phyloP scores from a whole-genome alignment of 2,329 filamentous ascomycete species.

The Clarireedia monteithiana region DNA sequence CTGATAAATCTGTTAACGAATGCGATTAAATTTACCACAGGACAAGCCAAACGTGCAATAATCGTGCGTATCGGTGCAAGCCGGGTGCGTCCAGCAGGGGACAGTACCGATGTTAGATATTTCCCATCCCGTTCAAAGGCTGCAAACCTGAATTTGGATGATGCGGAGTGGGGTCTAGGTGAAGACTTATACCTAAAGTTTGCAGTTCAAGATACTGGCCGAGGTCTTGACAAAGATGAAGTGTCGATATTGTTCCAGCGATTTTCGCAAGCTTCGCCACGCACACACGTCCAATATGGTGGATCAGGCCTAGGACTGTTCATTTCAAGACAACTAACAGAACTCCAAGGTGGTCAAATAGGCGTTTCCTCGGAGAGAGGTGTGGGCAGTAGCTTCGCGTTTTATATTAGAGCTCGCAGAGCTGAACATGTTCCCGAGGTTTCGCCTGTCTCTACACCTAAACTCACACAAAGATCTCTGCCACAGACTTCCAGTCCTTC shows the following conservation, averaged over 20 bases:
- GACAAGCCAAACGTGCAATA: conserved; percentile 47
- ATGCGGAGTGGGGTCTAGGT: conserved; percentile 55
- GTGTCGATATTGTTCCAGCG: conserved; percentile 69
- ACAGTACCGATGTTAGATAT: conserved; percentile 35
- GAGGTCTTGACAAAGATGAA: conserved; percentile 62
- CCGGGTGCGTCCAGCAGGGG: conserved; percentile 34
- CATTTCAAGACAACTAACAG: conserved; percentile 70
- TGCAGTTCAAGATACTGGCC: conserved; percentile 69
- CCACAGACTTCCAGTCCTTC: neutral
- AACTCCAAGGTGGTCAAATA: conserved; percentile 74
- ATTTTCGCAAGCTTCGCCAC: conserved; percentile 66
- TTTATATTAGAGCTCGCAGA: conserved; percentile 50
- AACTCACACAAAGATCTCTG: neutral
- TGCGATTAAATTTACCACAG: conserved; percentile 74
- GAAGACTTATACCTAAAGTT: conserved; percentile 66
- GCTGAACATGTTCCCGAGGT: conserved; percentile 2
- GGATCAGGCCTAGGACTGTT: conserved; percentile 74
- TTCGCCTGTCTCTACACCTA: conserved; percentile 4
- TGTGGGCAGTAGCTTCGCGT: conserved; percentile 66
- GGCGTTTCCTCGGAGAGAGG: conserved; percentile 62
- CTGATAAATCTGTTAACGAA: conserved; percentile 77
- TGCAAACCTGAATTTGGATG: conserved; percentile 20
- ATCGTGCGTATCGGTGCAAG: conserved; percentile 32
- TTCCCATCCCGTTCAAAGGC: conserved; percentile 29
- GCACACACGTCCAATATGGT: conserved; percentile 79